Evolutionary conservation across 768 basidiomycete genomes (phyloP).

Genomic region (Tylopilus sp.): DNA sequence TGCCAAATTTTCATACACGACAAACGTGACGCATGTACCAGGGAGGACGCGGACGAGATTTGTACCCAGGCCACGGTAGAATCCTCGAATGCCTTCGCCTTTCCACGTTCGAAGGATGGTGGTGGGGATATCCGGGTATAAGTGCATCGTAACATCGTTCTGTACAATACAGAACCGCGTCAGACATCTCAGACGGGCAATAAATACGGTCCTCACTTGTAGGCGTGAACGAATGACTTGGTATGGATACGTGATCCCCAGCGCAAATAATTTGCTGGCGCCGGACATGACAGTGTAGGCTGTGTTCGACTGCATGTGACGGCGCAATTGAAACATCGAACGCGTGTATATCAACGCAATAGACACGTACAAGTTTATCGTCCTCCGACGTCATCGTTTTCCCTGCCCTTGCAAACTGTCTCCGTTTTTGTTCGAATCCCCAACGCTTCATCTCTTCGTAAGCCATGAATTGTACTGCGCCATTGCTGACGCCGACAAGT

Average conservation of each 20-base stretch:
- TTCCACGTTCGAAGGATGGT: slow-evolving; percentile 79
- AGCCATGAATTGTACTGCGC: slow-evolving; percentile 91
- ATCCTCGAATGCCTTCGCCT: slow-evolving; percentile 77
- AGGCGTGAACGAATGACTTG: slow-evolving; percentile 94
- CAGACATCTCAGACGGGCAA: not conserved
- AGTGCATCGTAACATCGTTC: slow-evolving; percentile 61
- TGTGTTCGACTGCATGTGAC: slow-evolving; percentile 66
- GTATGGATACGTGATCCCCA: slow-evolving; percentile 90
- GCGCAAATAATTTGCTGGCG: slow-evolving; percentile 80
- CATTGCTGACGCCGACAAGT: slow-evolving; percentile 89
- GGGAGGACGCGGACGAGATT: slow-evolving; percentile 94
- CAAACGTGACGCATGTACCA: slow-evolving; percentile 96
- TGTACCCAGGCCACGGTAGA: slow-evolving; percentile 93
- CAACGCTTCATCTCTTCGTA: slow-evolving; percentile 96
- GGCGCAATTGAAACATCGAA: not conserved
- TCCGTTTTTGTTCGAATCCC: slow-evolving; percentile 77
- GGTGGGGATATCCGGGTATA: slow-evolving; percentile 82
- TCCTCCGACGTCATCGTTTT: slow-evolving; percentile 64
- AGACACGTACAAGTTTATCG: slow-evolving; percentile 76
- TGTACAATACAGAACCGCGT: slow-evolving; percentile 22
- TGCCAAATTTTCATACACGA: slow-evolving; percentile 92
- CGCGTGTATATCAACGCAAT: not conserved
- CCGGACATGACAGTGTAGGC: slow-evolving; percentile 93
- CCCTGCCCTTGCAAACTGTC: slow-evolving; percentile 57
- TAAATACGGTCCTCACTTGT: slow-evolving; percentile 52